A percentile compares a stretch with the other conserved stretches of the same genome.
phyloP scores from a whole-genome alignment of 2,329 filamentous ascomycete species.

The Cercospora sp. region DNA sequence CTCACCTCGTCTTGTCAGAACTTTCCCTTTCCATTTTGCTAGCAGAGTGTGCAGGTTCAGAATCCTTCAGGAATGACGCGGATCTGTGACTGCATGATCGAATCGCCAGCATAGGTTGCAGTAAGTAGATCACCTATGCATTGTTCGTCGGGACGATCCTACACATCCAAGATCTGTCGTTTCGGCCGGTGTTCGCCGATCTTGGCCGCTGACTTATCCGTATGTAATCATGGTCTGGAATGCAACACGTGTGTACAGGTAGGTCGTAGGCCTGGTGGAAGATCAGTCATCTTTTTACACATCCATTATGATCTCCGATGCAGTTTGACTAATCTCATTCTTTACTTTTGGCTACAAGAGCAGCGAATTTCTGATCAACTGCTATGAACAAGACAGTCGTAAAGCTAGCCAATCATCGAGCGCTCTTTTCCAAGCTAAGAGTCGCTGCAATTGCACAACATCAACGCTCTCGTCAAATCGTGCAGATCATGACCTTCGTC shows the following conservation, averaged over 20 bases:
- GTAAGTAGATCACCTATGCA: not conserved
- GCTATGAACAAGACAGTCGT: not conserved
- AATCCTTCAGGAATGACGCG: not conserved
- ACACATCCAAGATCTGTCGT: not conserved
- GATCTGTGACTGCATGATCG: not conserved
- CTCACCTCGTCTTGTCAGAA: not conserved
- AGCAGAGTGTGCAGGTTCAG: not conserved
- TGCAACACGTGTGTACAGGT: not conserved
- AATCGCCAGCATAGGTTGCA: not conserved
- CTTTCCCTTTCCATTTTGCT: not conserved
- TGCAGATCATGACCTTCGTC: not conserved
- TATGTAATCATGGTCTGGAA: not conserved
- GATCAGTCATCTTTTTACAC: not conserved
- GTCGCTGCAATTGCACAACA: not conserved
- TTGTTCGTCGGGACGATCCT: too few relatives aligned
- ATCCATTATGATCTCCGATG: not conserved
- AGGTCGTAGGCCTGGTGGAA: not conserved
- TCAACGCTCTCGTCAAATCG: not conserved
- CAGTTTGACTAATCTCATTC: not conserved
- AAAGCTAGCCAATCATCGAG: not conserved
- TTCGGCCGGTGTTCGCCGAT: not conserved
- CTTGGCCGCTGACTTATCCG: not conserved
- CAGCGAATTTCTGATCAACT: not conserved
- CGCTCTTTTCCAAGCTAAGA: not conserved
- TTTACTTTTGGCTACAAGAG: not conserved